Conservation (phyloP, 75 land plant species). For the Adiantum capillusveneris region DNA sequence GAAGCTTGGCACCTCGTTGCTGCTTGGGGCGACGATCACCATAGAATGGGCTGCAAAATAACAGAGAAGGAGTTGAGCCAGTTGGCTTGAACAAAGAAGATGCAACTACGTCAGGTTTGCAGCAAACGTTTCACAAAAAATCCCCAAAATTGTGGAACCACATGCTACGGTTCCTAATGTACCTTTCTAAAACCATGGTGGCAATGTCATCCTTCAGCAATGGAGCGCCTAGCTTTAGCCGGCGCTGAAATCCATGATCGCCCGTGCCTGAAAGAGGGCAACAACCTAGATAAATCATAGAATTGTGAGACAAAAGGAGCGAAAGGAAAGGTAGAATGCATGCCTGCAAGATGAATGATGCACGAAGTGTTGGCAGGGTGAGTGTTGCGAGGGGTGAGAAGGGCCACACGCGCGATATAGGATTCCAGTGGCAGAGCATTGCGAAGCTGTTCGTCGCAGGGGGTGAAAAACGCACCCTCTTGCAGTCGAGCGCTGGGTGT, state of each 20-base stretch:
- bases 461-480: constrained; percentile 84
- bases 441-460: constrained; percentile 66
- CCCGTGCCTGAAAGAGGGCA: constrained; percentile 65
- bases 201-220: constrained; percentile 87
- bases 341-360: constrained; percentile 97
- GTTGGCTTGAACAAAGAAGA: not conserved
- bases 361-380: constrained; percentile 70
- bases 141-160: not conserved
- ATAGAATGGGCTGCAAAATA: constrained; percentile 81
- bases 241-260: constrained; percentile 90
- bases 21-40: constrained; percentile 74
- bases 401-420: constrained; percentile 76
- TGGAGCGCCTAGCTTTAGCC: constrained; percentile 87
- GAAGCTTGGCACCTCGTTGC: constrained; percentile 81
- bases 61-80: not conserved
- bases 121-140: not conserved
- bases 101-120: no score
- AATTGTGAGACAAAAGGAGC: not conserved
- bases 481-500: constrained; percentile 51
- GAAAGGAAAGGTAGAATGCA: not conserved
- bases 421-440: constrained; percentile 83
- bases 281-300: not conserved
- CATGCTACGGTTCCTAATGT: not conserved
- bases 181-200: constrained; percentile 99
- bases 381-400: constrained; percentile 59